phyloP scores from a whole-genome alignment of 2,329 filamentous ascomycete genomes.

The Pseudogymnoascus sp. region DNA sequence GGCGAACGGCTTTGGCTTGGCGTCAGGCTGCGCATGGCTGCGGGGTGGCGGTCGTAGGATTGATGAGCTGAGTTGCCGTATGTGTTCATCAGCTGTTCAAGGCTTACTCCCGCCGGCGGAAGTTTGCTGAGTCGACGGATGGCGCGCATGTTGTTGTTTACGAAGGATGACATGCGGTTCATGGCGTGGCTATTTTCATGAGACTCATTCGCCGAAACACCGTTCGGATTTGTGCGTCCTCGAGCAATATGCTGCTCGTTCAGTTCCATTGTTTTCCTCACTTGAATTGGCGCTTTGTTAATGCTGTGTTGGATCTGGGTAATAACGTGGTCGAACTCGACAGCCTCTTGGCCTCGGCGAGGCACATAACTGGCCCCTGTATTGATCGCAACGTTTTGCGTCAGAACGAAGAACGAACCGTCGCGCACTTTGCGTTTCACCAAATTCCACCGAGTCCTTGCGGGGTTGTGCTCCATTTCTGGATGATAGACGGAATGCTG shows the following conservation, averaged over 20 bases:
- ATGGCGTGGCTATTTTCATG: constrained; percentile 38
- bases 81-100: constrained; percentile 18
- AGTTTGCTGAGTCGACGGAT: constrained; percentile 38
- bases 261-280: constrained; percentile 26
- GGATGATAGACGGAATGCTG: constrained; percentile 44
- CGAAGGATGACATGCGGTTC: constrained; percentile 39
- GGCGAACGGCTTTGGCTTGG: neutral
- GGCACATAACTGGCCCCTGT: constrained; percentile 20
- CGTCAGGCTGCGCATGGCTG: neutral
- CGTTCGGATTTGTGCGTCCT: constrained; percentile 24
- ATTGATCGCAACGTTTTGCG: constrained; percentile 32
- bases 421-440: constrained; percentile 42
- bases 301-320: constrained; percentile 36
- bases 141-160: constrained; percentile 37
- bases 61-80: constrained; percentile 11
- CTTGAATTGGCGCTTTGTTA: constrained; percentile 19
- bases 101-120: constrained; percentile 21
- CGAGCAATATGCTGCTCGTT: constrained; percentile 38
- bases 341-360: constrained; percentile 28
- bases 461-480: constrained; percentile 45
- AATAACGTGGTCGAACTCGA: constrained; percentile 41
- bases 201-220: constrained; percentile 35
- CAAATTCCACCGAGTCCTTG: constrained; percentile 45
- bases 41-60: neutral
- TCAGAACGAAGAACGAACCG: constrained; percentile 45